phyloP scores from a whole-genome alignment of 1,284 basidiomycete genomes.

The Tetrapyrgos nigripes region DNA sequence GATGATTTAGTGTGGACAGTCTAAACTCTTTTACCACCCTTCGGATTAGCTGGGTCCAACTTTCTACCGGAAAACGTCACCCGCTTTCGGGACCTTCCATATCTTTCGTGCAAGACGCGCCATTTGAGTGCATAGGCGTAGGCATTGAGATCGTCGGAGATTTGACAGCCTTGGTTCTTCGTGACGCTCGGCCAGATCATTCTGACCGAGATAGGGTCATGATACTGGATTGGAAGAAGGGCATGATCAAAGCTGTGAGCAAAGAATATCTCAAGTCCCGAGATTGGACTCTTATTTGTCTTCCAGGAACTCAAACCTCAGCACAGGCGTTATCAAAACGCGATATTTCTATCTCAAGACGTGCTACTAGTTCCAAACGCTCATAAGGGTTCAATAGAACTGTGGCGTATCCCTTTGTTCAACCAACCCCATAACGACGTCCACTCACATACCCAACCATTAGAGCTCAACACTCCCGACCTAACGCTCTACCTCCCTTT shows the following conservation, averaged over 20 bases:
- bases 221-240: constrained; percentile 12
- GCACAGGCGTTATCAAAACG: constrained; percentile 12
- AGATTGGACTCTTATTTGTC: no score
- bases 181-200: constrained; percentile 8
- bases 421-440: no score
- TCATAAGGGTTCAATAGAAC: constrained; percentile 7
- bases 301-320: constrained; percentile 6
- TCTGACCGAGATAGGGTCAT: constrained; percentile 3
- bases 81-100: constrained; percentile 8
- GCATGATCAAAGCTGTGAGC: constrained; percentile 10
- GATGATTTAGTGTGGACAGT: no score
- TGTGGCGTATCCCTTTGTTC: constrained; percentile 14
- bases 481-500: constrained; percentile 4
- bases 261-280: not conserved
- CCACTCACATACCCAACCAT: no score
- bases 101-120: constrained; percentile 4
- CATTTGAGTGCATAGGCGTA: constrained; percentile 4
- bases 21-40: constrained; percentile 1
- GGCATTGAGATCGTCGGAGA: constrained; percentile 16
- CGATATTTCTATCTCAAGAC: constrained; percentile 9
- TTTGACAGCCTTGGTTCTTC: constrained; percentile 7
- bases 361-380: constrained; percentile 12
- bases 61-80: constrained; percentile 13
- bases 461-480: not conserved
- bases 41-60: constrained; percentile 6